Percentiles rank a stretch among this genome's conserved stretches.
phyloP scores from a whole-genome alignment of 202 grass and related monocot species.

The Schoenoplectus tabernaemontani region DNA sequence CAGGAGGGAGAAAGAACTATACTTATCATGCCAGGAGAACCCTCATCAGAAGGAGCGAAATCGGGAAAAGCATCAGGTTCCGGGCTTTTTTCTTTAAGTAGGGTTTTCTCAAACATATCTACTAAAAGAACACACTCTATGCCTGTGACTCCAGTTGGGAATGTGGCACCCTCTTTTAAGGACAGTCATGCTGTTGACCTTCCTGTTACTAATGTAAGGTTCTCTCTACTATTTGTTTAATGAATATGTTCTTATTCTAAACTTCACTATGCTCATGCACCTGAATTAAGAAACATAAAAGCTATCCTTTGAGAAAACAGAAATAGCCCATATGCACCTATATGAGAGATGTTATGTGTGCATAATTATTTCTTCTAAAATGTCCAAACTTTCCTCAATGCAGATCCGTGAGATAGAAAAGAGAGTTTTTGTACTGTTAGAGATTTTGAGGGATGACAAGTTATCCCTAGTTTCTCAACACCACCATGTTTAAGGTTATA shows the following conservation, averaged over 20 bases:
- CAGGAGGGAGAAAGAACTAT: conserved; percentile 55
- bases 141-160: conserved; percentile 69
- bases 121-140: conserved; percentile 73
- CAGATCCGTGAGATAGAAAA: not conserved
- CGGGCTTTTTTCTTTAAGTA: conserved; percentile 65
- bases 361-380: not conserved
- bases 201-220: conserved; percentile 34
- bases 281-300: not conserved
- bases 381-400: not conserved
- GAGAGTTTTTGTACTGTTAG: not conserved
- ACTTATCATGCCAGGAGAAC: conserved; percentile 53
- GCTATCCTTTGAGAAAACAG: not conserved
- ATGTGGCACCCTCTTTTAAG: conserved; percentile 15
- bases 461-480: not conserved
- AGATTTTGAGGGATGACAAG: not conserved
- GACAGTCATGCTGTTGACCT: conserved; percentile 32
- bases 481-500: not conserved
- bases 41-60: conserved; percentile 43
- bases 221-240: not conserved
- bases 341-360: not conserved
- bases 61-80: conserved; percentile 41
- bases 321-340: not conserved
- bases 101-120: conserved; percentile 60
- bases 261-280: not conserved
- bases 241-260: not conserved